phyloP scores from a whole-genome alignment of 495 filamentous ascomycete species.

The Xylaria acuta region DNA sequence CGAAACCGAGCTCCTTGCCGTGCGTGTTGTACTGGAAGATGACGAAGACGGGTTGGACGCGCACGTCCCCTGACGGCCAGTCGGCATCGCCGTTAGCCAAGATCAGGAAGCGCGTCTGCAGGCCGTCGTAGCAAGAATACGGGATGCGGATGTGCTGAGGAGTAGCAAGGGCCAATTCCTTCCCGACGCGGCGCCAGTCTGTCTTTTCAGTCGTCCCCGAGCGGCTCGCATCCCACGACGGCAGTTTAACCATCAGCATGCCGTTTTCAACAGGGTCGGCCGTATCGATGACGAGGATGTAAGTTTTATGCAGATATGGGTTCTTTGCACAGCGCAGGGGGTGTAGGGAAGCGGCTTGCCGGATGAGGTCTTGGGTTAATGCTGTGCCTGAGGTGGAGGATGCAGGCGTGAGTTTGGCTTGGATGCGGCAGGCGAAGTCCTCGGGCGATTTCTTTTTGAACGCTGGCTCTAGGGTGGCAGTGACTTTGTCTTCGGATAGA shows the following conservation, averaged over 20 bases:
- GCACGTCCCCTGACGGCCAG: constrained; percentile 30
- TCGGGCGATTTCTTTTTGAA: background rate
- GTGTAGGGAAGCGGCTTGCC: constrained; percentile 28
- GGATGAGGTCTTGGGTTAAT: constrained; percentile 20
- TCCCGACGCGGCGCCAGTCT: constrained; percentile 19
- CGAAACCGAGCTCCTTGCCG: constrained; percentile 32
- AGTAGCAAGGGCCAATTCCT: constrained; percentile 21
- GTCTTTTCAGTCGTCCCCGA: constrained; percentile 19
- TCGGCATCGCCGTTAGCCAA: constrained; percentile 28
- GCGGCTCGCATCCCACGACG: constrained; percentile 19
- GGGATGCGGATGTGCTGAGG: constrained; percentile 28
- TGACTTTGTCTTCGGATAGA: constrained; percentile 9
- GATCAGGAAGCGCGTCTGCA: constrained; percentile 32
- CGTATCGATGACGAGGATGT: constrained; percentile 31
- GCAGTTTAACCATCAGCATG: constrained; percentile 31
- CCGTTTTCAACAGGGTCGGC: constrained; percentile 28
- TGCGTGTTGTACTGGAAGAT: constrained; percentile 32
- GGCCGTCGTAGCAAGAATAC: constrained; percentile 31
- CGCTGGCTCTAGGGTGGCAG: constrained; percentile 5
- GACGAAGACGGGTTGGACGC: constrained; percentile 30
- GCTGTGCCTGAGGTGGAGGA: constrained; percentile 21
- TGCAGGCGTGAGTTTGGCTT: constrained; percentile 26
- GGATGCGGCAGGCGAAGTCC: constrained; percentile 1
- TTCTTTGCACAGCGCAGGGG: constrained; percentile 27
- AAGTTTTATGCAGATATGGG: constrained; percentile 25